Evolutionary conservation across 139 green algal genomes (phyloP).

Genomic region (Chlorella sp.): DNA sequence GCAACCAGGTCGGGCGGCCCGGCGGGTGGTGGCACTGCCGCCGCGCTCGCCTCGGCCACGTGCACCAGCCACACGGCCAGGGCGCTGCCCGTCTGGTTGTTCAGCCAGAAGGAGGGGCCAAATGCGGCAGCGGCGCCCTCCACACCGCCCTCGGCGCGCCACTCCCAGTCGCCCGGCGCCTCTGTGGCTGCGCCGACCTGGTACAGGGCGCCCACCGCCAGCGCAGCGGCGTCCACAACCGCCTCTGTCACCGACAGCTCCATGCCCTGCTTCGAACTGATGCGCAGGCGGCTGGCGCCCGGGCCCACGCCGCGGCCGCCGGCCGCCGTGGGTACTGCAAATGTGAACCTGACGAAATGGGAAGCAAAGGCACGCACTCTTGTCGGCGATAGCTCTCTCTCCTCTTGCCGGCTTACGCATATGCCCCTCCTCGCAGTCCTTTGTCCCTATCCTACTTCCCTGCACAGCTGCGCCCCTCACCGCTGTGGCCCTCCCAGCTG

Average conservation of each 20-base stretch:
- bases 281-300: conserved; percentile 2
- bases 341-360: conserved; percentile 8
- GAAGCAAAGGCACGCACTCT: no score
- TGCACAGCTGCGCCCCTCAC: no score
- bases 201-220: background rate
- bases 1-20: conserved; percentile 10
- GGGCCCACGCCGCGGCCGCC: background rate
- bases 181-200: background rate
- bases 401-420: no score
- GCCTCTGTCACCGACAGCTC: conserved; percentile 54
- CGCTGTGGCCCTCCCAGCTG: no score
- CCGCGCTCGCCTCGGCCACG: background rate
- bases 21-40: conserved; percentile 12
- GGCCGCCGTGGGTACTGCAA: background rate
- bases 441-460: no score
- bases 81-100: conserved; percentile 37
- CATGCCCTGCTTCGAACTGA: conserved; percentile 27
- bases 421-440: no score
- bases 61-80: conserved; percentile 39
- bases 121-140: background rate
- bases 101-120: conserved; percentile 28
- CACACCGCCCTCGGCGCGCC: background rate
- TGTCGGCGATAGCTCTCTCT: no score
- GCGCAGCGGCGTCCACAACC: conserved; percentile 10
- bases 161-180: background rate